Percentiles rank a stretch among this genome's conserved stretches.
Conservation (phyloP, 2,329 filamentous ascomycete species). For the Calonectria leucothoes region DNA sequence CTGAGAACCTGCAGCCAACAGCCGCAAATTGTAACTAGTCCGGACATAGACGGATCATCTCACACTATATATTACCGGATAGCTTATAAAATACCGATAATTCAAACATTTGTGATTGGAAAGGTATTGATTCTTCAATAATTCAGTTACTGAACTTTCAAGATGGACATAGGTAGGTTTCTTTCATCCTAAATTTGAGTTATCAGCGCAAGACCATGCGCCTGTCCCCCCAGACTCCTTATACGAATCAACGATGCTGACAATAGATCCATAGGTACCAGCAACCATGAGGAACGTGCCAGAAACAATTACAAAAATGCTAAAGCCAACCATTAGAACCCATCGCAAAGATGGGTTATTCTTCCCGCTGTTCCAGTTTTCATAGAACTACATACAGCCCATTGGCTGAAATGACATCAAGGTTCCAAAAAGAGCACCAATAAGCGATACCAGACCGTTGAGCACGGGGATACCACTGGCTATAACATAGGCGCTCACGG, state of each 20-base stretch:
- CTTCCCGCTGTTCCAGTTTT: slow-evolving; percentile 25
- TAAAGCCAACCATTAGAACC: slow-evolving; percentile 25
- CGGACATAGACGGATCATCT: background rate
- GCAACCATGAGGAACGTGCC: slow-evolving; percentile 6
- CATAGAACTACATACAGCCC: slow-evolving; percentile 39
- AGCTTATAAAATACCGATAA: background rate
- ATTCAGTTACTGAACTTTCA: background rate
- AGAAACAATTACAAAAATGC: slow-evolving; percentile 28
- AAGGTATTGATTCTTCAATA: background rate
- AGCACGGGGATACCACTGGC: slow-evolving; percentile 34
- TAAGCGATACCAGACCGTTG: slow-evolving; percentile 33
- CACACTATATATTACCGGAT: too few species aligned
- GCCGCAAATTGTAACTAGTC: background rate
- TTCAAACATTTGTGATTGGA: background rate
- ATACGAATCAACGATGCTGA: slow-evolving; percentile 40
- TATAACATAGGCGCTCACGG: slow-evolving; percentile 34
- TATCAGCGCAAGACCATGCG: slow-evolving; percentile 54
- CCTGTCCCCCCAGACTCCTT: slow-evolving; percentile 45
- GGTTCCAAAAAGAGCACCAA: slow-evolving; percentile 40
- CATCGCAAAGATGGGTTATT: background rate
- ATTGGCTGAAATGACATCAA: slow-evolving; percentile 38
- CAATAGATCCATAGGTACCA: slow-evolving; percentile 1
- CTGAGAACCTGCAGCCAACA: background rate
- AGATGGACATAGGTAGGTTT: too few species aligned
- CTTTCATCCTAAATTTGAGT: slow-evolving; percentile 42